A percentile compares a stretch with the other conserved stretches of the same genome.
Evolutionary conservation across 306 rosid species (phyloP).

Genomic region (Carpinus viminea): DNA sequence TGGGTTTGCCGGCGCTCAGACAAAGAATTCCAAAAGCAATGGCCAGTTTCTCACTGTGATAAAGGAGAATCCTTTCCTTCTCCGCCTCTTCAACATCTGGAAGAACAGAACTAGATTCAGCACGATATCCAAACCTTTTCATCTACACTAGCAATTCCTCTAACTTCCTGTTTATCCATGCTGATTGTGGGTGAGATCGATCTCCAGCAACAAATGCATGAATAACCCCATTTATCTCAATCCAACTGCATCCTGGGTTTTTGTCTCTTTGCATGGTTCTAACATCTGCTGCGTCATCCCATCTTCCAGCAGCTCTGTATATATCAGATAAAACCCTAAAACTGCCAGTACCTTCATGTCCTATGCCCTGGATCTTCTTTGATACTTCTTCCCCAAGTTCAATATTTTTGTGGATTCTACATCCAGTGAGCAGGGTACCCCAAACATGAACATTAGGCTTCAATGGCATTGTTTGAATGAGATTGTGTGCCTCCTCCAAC

Average conservation of each 20-base stretch:
- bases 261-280: slow-evolving; percentile 28
- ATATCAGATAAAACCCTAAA: slow-evolving; percentile 27
- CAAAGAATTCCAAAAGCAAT: slow-evolving; percentile 24
- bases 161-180: slow-evolving; percentile 15
- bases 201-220: slow-evolving; percentile 36
- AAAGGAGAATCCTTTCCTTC: slow-evolving; percentile 31
- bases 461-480: slow-evolving; percentile 26
- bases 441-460: slow-evolving; percentile 30
- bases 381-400: slow-evolving; percentile 34
- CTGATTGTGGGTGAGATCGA: slow-evolving; percentile 25
- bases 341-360: slow-evolving; percentile 28
- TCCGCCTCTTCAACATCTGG: slow-evolving; percentile 33
- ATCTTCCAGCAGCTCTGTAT: slow-evolving; percentile 28
- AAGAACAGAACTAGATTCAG: slow-evolving; percentile 28
- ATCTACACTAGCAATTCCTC: slow-evolving; percentile 19
- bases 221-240: slow-evolving; percentile 24
- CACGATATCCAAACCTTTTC: slow-evolving; percentile 26
- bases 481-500: slow-evolving; percentile 23
- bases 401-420: slow-evolving; percentile 29
- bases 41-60: slow-evolving; percentile 31
- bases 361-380: slow-evolving; percentile 26
- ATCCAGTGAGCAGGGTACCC: slow-evolving; percentile 28
- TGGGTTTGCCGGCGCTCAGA: slow-evolving; percentile 14
- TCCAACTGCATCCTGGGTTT: slow-evolving; percentile 36
- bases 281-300: slow-evolving; percentile 35